Evolutionary conservation across 2,329 filamentous ascomycete species (phyloP), one percentile per base, ranked within the genome.

Genomic region (Xylariaceae sp.): DNA sequence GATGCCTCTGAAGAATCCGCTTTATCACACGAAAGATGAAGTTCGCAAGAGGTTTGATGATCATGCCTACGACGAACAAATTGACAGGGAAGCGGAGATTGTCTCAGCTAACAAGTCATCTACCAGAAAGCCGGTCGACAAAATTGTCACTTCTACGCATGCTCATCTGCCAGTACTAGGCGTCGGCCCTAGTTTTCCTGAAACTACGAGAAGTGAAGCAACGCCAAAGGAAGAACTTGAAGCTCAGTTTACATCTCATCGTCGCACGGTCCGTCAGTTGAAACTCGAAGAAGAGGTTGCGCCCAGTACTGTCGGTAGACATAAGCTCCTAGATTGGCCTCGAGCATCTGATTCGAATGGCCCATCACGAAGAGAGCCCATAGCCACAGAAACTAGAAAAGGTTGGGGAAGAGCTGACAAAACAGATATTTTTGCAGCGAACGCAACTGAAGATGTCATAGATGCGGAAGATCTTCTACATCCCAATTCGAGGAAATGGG

Each of bases 401-500:
- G 49, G 45, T 10, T 15, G 23, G 13, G 15, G 48, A 7, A 10
- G 15, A 52, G 10, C 13, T 44, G 34, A 34, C 30, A 55, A 49
- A 13, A 13, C 10, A 34, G 49, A 51, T 9, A 4, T 48, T 30
- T 34, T 30, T 11, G 34, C 52, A 2, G 4, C 2, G 8, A 55
- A 57, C 11, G 13, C 3, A 11, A 17, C 34, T 13, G 45, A 10
- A 52, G 10, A 50, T 55, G 6, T 23, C 17, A 9, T 18, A 35
- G 47, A 34, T 15, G 51, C 23, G 7, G 55, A 54, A 37, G 52
- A 55, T 15, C 48, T 47, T 3, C 15, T 64, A 6, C 62, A 64
- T 6, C 60, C 57, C 2, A 58, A 35, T 1, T 64, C 62, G 10
- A 51, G 39, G 39, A 44, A 9, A 34, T 64, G 56, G 57, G 60